phyloP scores from a whole-genome alignment of 1,284 basidiomycete species.

The Cryptococcus deneoformans region DNA sequence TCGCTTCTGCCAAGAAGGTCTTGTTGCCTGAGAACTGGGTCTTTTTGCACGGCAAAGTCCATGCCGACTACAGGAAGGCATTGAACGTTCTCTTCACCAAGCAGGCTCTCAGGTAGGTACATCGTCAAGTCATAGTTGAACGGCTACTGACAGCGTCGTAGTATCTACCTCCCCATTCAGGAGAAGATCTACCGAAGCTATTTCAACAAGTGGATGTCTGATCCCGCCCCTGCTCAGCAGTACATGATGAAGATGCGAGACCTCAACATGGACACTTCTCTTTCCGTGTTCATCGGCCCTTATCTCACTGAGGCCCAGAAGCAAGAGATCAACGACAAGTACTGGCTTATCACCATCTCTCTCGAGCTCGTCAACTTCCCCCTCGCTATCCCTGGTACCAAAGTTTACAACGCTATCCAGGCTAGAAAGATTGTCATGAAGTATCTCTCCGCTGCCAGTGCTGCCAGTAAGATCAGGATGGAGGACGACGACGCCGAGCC shows the following conservation, averaged over 20 bases:
- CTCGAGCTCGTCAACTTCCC: slow-evolving; percentile 99
- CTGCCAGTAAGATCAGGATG: slow-evolving; percentile 79
- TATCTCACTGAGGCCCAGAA: slow-evolving; percentile 81
- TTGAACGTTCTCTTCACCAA: slow-evolving; percentile 93
- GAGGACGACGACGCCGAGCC: slow-evolving; percentile 70
- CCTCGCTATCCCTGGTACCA: slow-evolving; percentile 90
- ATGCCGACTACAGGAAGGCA: slow-evolving; percentile 91
- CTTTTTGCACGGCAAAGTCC: slow-evolving; percentile 89
- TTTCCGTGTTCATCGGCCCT: slow-evolving; percentile 89
- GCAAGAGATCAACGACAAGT: slow-evolving; percentile 82
- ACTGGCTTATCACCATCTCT: slow-evolving; percentile 93
- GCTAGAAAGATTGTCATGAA: slow-evolving; percentile 85
- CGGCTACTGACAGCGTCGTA: slow-evolving; percentile 36
- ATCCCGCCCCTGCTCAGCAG: slow-evolving; percentile 57
- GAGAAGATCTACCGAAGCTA: slow-evolving; percentile 79
- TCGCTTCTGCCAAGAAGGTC: slow-evolving; percentile 87
- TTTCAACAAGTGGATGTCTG: slow-evolving; percentile 66
- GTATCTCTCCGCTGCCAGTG: slow-evolving; percentile 77
- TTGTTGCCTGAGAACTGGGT: slow-evolving; percentile 95
- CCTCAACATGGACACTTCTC: slow-evolving; percentile 97
- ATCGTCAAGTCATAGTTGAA: neutral
- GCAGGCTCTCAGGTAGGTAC: slow-evolving; percentile 74
- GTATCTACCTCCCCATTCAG: slow-evolving; percentile 84
- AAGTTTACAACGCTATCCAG: slow-evolving; percentile 92
- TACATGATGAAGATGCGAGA: slow-evolving; percentile 92